A percentile compares a stretch with the other conserved stretches of the same genome.
phyloP scores from a whole-genome alignment of 2,329 filamentous ascomycete species.

The Aspergillus cejpii region DNA sequence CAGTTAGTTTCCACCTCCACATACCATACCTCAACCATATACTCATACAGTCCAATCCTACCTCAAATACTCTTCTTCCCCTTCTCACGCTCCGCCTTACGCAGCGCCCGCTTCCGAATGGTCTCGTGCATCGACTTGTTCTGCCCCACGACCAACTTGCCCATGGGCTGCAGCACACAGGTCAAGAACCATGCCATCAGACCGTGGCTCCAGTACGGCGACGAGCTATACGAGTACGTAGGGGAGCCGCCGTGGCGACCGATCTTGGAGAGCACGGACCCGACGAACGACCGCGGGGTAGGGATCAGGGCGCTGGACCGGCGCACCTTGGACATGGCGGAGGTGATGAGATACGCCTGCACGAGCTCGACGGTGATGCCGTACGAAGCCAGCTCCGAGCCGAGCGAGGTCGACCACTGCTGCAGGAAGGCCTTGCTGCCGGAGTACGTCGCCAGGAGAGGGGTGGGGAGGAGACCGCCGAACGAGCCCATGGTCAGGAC shows the following conservation, averaged over 20 bases:
- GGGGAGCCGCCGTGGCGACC: slow-evolving; percentile 71
- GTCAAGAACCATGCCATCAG: slow-evolving; percentile 76
- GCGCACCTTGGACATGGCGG: slow-evolving; percentile 94
- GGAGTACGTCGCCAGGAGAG: slow-evolving; percentile 89
- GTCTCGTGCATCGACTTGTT: slow-evolving; percentile 70
- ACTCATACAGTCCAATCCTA: too few species aligned
- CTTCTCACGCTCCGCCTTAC: slow-evolving; percentile 78
- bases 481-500: slow-evolving; percentile 98
- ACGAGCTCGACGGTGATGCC: slow-evolving; percentile 87
- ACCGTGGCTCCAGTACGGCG: slow-evolving; percentile 88
- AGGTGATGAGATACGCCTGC: slow-evolving; percentile 86
- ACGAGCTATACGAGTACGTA: slow-evolving; percentile 72
- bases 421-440: slow-evolving; percentile 98
- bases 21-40: too few species aligned
- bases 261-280: slow-evolving; percentile 69
- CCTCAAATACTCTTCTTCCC: slow-evolving; percentile 39
- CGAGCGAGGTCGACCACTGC: slow-evolving; percentile 85
- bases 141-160: slow-evolving; percentile 50
- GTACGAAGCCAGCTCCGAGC: slow-evolving; percentile 70
- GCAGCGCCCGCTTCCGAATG: slow-evolving; percentile 74
- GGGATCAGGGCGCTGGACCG: slow-evolving; percentile 71
- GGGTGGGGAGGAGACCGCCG: slow-evolving; percentile 84
- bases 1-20: too few species aligned
- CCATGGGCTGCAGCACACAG: slow-evolving; percentile 54
- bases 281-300: slow-evolving; percentile 74